Evolutionary conservation across 495 filamentous ascomycete genomes (phyloP), one percentile per base, ranked within the genome.

Genomic region (Xylaria acuta): DNA sequence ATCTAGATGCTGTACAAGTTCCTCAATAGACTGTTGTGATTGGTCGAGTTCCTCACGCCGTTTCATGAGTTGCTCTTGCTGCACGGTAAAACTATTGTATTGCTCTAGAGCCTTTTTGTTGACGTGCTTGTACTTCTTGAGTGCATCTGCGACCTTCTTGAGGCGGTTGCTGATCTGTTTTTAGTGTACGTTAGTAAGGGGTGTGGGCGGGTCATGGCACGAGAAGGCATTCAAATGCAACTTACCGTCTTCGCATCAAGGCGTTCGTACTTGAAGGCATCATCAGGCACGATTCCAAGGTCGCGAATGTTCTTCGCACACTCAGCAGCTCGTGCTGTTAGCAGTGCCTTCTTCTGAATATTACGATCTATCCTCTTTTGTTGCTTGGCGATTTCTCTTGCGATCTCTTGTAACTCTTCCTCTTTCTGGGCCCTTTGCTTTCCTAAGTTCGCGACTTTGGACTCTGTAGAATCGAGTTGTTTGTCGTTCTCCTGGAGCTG

Each of bases 101-200:
- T 99, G 96, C 81, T 99, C 97, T 73, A 98, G 97, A 0, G 96
- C 96, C 81, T 99, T 99, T 84, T 98, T 99, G 88, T 99, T 99
- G 78, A 99, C 94, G 76, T 97, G 93, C 43, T 92, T 92, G 84
- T 95, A 98, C 78, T 98, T 97, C 83, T 98, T 98, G 54, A 99
- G 86, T 0, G 91, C 88, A 71, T 97, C 94, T 76, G 97, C 97
- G 80, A 95, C 93, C 79, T 96, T 97, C 81, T 96, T 92, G 9
- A 99, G 89, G 30, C 91, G 91, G 75, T 91, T 90, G n/a, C 93
- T 90, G 32, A 97, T 90, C 87, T 91, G 74, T 67, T 41, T 67
- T 73, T 3, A 12, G 45, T 76, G 70, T 75, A 74, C 49, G 67
- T 60, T 36, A 67, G 49, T 64, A 65, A 76, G 40, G 14, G 3